phyloP scores from a whole-genome alignment of 352 stramenopile species.

The Detonula confervacea region DNA sequence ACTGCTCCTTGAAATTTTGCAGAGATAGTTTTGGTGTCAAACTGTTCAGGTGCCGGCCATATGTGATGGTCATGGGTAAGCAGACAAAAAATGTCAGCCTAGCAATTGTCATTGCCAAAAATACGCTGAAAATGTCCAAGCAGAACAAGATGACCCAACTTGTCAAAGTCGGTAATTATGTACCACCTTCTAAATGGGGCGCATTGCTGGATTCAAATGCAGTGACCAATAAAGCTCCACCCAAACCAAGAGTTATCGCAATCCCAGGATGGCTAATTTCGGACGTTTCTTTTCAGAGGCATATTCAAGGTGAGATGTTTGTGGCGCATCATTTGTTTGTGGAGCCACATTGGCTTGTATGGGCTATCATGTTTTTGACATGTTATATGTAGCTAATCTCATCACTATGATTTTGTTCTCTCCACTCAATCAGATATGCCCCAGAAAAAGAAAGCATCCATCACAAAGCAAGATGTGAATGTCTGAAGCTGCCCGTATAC shows the following conservation, averaged over 20 bases:
- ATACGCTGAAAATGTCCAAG: conserved; percentile 12
- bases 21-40: conserved; percentile 17
- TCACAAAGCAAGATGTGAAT: no score
- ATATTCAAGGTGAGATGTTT: neutral
- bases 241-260: neutral
- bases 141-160: neutral
- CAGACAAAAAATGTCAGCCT: conserved; percentile 17
- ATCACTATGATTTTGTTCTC: no score
- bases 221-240: neutral
- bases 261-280: neutral
- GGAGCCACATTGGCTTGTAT: no score
- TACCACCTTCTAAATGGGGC: neutral
- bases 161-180: neutral
- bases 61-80: conserved; percentile 12
- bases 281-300: neutral
- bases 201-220: neutral
- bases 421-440: no score
- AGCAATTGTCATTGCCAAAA: neutral
- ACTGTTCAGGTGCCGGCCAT: conserved; percentile 6
- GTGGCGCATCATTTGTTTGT: no score
- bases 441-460: no score
- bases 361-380: no score
- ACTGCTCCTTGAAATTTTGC: conserved; percentile 22
- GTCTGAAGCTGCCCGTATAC: no score
- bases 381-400: no score